Evolutionary conservation across 352 stramenopile species (phyloP), one percentile per base, ranked within the genome.

Genomic region (Pythium guiyangense): DNA sequence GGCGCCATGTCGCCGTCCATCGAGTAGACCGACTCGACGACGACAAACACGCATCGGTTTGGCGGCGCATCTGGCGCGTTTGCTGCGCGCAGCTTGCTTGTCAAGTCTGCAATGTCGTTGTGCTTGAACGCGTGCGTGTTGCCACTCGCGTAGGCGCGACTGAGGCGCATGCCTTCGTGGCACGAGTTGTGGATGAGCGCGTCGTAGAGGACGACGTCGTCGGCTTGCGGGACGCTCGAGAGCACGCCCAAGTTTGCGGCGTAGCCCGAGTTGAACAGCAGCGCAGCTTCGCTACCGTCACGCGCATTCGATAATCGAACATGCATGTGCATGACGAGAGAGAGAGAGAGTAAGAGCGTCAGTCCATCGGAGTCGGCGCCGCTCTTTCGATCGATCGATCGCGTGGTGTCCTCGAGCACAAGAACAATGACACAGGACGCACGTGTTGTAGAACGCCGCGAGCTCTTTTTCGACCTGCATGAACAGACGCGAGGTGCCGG

Each of bases 1-100:
- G 95, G 93, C 47, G 94, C 94, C 25, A 97, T 71, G 69, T 99
- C 96, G 15, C 97, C 97, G 78, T 99, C 96, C 97, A 99, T 99
- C 34, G 90, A 98, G 67, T 99, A 99, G 2, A 99, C 79, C 55
- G 90, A 98, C 76, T 99, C 97, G 22, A 99, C 91, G n/a, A 97
- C 88, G 27, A 99, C 86, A 49, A 98, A 88, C 39, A 98, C 78
- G 54, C 80, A 88, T 25, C 65, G 54, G 8, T 66, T 66, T 18
- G 31, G 10, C 31, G 31, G 31, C 12, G 34, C 25, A 15, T 26
- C 18, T 22, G 35, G 12, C 2, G 27, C 17, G 4, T 18, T 22
- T 4, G 39, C 44, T 20, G 27, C 48, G 10, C 45, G n/a, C 6
- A 35, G 31, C 14, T 49, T 77, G 49, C 29, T 74, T 25, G 81